Evolutionary conservation across 2,329 filamentous ascomycete genomes (phyloP), one percentile per base, ranked within the genome.

Genomic region (Chrysosporium queenslandicum): DNA sequence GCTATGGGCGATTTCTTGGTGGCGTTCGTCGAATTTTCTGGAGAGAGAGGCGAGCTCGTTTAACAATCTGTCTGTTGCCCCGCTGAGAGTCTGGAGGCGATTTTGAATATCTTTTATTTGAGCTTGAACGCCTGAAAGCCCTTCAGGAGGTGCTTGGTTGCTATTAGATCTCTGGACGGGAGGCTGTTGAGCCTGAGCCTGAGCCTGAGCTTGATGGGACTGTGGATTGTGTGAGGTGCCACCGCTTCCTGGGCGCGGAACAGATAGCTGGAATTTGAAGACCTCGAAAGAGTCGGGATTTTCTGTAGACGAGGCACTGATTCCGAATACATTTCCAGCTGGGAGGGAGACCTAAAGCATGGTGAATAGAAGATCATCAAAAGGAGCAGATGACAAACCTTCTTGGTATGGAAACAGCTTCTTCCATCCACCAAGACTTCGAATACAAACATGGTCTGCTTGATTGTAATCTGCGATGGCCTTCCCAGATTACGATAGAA

Each of bases 211-310:
- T 37, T 56, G 46, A 32, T 58, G 55, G 52, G 56, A 48, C 30
- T 11, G 46, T 18, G 45, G 45, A n/a, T 43, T 36, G 11, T 36
- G 27, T 16, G 34, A 30, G 56, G 63, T 54, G 61, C 71, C 61
- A 61, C 71, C 61, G 45, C 62, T 53, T 57, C 64, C 53, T 1
- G 66, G 57, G 54, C 66, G 67, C n/a, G 65, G 56, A 9, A 78
- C 82, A 63, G 83, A 80, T 48, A 92, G 80, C 32, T 86, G 77
- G 64, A 97, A 79, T 66, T 91, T 94, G 75, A 90, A 92, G 59
- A 95, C 69, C 70, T 98, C 92, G 63, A 96, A 94, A 4, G 88
- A 94, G 71, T 98, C 92, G 0, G 92, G 89, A 61, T 82, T 90
- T 59, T 97, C 91, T 27, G 87, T 86, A 2, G 87, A 91, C 14